phyloP scores from a whole-genome alignment of 768 basidiomycete genomes.

The Podaxis sp. region DNA sequence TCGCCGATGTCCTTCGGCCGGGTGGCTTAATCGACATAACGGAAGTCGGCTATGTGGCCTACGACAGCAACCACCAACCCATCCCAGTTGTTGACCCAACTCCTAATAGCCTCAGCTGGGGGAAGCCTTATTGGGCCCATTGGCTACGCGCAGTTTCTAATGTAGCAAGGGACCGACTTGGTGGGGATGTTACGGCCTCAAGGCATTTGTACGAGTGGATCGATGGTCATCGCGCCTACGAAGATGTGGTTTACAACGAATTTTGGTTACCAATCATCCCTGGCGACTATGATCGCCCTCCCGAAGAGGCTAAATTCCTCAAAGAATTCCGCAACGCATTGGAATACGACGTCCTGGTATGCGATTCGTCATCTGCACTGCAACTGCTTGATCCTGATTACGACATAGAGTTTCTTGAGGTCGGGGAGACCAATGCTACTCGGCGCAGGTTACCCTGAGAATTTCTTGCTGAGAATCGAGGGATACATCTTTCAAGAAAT shows the following conservation, averaged over 20 bases:
- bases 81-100: constrained; percentile 1
- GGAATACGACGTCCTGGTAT: constrained; percentile 50
- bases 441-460: constrained; percentile 52
- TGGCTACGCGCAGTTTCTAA: constrained; percentile 4
- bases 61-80: constrained; percentile 40
- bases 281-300: constrained; percentile 39
- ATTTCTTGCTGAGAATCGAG: constrained; percentile 51
- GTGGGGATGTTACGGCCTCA: constrained; percentile 35
- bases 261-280: constrained; percentile 63
- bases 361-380: constrained; percentile 8
- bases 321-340: constrained; percentile 34
- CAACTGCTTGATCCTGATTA: not conserved
- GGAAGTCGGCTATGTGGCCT: constrained; percentile 68
- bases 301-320: constrained; percentile 31
- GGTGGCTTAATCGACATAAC: constrained; percentile 62
- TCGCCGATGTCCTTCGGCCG: constrained; percentile 61
- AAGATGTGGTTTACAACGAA: constrained; percentile 51
- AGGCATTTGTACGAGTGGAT: constrained; percentile 40
- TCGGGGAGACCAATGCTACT: constrained; percentile 67
- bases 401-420: constrained; percentile 53
- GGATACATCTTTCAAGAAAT: constrained; percentile 48
- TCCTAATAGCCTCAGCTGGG: not conserved
- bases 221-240: constrained; percentile 47
- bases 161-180: constrained; percentile 1
- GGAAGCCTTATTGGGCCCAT: constrained; percentile 6